Evolutionary conservation across 768 basidiomycete genomes (phyloP).

Genomic region (Termitomyces sp.): DNA sequence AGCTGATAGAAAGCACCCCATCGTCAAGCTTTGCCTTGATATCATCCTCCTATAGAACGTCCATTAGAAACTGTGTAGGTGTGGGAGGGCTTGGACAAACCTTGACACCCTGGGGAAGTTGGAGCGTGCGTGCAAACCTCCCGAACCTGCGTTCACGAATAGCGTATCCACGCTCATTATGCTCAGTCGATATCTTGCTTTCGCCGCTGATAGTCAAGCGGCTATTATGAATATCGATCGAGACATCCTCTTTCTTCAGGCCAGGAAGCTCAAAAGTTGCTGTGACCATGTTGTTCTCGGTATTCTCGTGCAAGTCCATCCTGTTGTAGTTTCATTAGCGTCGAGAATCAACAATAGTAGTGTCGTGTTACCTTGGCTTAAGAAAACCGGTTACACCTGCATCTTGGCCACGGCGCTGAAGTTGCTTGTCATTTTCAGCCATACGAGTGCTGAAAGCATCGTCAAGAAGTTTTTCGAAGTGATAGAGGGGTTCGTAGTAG

Average conservation of each 20-base stretch:
- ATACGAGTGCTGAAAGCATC: constrained; percentile 27
- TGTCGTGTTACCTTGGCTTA: constrained; percentile 17
- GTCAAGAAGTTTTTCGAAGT: constrained; percentile 42
- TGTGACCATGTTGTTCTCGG: constrained; percentile 38
- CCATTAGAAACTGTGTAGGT: too few species aligned
- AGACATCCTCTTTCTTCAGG: constrained; percentile 43
- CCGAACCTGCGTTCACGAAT: constrained; percentile 48
- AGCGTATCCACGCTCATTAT: constrained; percentile 34
- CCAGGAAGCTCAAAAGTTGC: constrained; percentile 57
- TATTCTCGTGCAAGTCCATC: constrained; percentile 47
- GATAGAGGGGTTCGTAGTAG: constrained; percentile 40
- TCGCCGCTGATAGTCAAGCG: constrained; percentile 48
- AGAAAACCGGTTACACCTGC: constrained; percentile 9
- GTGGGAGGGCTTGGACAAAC: constrained; percentile 18
- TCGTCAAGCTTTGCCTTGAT: constrained; percentile 46
- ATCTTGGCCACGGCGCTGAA: constrained; percentile 9
- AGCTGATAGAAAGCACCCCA: constrained; percentile 43
- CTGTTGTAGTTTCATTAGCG: constrained; percentile 16
- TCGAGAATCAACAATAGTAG: too few species aligned
- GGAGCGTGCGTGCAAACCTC: constrained; percentile 44
- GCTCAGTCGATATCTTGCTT: constrained; percentile 25
- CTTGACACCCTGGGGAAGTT: constrained; percentile 47
- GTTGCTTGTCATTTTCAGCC: constrained; percentile 1
- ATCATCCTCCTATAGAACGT: constrained; percentile 31
- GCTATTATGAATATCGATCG: constrained; percentile 44